Evolutionary conservation across 139 green algal species (phyloP), one percentile per base, ranked within the genome.

Genomic region (Coccomyxa sp.): DNA sequence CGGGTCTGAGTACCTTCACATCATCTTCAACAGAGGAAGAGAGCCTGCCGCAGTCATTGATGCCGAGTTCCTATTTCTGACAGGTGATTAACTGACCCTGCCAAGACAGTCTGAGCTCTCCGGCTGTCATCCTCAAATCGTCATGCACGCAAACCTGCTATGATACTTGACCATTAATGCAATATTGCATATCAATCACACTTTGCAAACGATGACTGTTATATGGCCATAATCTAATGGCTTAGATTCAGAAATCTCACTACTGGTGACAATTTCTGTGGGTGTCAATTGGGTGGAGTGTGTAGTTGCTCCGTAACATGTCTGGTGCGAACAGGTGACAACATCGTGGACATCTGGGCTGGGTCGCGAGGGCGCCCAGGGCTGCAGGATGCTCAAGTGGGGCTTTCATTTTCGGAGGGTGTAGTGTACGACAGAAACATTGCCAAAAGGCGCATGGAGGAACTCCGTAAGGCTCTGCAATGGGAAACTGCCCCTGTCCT

Each of bases 11-110:
- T 93, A 93, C 76, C 45, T 93, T 10, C 84, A 86, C 30, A 31
- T 85, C 0, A 18, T 77, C 10, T 82, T 85, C 58, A 79, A 67
- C 18, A 57, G 30, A 25, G 58, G 28, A 59, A 83, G 79, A 10
- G 68, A 76, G 23, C 87, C 75, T 71, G 83, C 83, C n/a, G 28
- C 51, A 17, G 80, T 92, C 0, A 85, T 92, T 11, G 90, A 94
- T 79, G 86, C 82, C n/a, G 90, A 94, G 75, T 94, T 94, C 58
- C 81, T 92, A 15, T 93, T 93, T 59, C 60, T 89, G 13, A 76
- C 79, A 38, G 79, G 86, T 89, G 74, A 80, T 77, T 30, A 14
- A 27, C 32, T 31, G 17, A 15, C 38, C 77, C 31, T 28, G 13
- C 25, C 28, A 45, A 67, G 7, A 17, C 30, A 30, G 28, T 60